Percentiles rank a stretch among this genome's conserved stretches.
Evolutionary conservation across 78 protist species (phyloP).

Genomic region (Isochrysis galbana): DNA sequence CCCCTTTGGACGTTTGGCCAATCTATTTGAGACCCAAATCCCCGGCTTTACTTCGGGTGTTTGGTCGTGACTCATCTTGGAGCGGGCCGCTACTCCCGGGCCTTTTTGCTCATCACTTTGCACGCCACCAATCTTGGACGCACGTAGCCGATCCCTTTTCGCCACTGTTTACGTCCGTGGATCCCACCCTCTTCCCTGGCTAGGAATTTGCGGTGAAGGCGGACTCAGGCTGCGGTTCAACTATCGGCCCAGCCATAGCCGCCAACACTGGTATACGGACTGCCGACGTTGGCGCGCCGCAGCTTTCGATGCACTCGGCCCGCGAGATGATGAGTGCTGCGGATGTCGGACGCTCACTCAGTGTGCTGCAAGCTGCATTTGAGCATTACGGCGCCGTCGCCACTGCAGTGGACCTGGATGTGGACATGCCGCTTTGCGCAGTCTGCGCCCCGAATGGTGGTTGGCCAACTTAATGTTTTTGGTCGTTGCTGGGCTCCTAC

Average conservation of each 20-base stretch:
- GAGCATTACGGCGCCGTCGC: no score
- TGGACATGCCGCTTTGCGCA: no score
- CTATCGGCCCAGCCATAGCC: conserved; percentile 84
- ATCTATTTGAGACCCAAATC: not conserved
- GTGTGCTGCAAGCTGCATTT: no score
- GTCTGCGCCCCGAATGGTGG: no score
- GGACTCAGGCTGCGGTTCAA: conserved; percentile 92
- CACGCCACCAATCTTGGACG: no score
- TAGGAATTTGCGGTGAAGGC: conserved; percentile 82
- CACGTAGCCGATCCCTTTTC: no score
- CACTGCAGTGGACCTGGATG: no score
- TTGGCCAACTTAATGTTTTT: no score
- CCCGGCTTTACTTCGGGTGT: not conserved
- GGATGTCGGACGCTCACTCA: no score
- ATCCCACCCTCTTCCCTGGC: not conserved
- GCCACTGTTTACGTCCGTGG: not conserved
- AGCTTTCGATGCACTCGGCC: conserved; percentile 86
- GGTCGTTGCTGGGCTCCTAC: no score
- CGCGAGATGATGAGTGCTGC: not conserved
- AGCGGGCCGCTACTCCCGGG: not conserved
- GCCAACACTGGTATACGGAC: conserved; percentile 67
- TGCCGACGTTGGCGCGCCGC: conserved; percentile 89
- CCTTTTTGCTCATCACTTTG: no score
- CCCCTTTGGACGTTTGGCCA: not conserved
- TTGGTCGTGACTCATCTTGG: no score